These are phyloP conservation scores for Podaxis sp. DNA, from an alignment of 768 basidiomycete genomes.

Conservation along the genomic window DNA sequence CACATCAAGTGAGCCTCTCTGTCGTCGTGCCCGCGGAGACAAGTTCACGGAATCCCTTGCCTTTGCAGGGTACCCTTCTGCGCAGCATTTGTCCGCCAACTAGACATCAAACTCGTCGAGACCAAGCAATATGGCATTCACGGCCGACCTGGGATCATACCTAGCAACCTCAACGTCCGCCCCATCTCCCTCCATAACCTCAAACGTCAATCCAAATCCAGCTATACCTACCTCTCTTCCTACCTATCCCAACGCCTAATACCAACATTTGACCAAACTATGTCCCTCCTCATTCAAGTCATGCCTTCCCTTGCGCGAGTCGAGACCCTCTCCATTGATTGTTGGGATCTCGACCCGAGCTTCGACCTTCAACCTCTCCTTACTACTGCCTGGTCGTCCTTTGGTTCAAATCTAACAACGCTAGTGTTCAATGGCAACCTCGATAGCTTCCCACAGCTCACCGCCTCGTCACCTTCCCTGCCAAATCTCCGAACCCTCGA, in stretches of 20 bases:
- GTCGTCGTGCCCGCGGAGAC: neutral
- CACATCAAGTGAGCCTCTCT: neutral
- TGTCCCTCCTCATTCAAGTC: constrained; percentile 23
- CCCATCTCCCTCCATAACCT: neutral
- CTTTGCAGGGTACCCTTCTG: constrained; percentile 19
- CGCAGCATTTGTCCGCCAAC: constrained; percentile 2
- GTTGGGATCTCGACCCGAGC: constrained; percentile 30
- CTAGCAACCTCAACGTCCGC: neutral
- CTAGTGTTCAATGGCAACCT: constrained; percentile 35
- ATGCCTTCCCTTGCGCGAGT: constrained; percentile 11
- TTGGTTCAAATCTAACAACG: constrained; percentile 30
- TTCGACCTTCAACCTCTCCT: constrained; percentile 29
- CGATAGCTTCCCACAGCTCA: constrained; percentile 28
- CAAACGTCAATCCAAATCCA: neutral
- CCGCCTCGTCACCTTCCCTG: constrained; percentile 27
- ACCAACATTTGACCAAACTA: neutral
- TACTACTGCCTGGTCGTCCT: constrained; percentile 33
- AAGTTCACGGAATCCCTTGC: neutral
- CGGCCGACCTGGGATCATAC: neutral
- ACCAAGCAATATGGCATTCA: neutral
- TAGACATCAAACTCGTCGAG: neutral
- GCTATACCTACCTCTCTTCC: neutral
- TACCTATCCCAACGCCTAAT: neutral
- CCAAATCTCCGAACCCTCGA: constrained; percentile 28
- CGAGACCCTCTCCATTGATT: constrained; percentile 31